These are phyloP conservation scores for Candida broadrunensis DNA, from an alignment of 805 yeast species.

Conservation along the genomic window DNA sequence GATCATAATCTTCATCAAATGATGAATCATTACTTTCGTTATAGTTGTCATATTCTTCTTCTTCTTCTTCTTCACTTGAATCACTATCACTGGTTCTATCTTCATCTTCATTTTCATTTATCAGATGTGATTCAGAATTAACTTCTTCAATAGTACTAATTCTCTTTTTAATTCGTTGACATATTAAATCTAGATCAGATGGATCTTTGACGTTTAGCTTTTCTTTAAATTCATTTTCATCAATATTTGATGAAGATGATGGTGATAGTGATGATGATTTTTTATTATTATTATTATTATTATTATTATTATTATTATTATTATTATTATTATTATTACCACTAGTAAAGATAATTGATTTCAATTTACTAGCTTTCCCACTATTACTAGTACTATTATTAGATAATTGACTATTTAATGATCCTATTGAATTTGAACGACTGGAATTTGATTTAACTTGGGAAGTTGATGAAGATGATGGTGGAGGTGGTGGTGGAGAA, in stretches of 20 bases:
- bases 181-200: neutral
- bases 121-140: neutral
- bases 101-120: constrained; percentile 10
- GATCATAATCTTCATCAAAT: constrained; percentile 12
- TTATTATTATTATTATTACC: neutral
- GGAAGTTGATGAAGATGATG: neutral
- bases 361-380: no score
- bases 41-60: constrained; percentile 3
- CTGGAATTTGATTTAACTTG: neutral
- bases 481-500: neutral
- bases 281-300: neutral
- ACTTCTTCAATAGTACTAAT: constrained; percentile 21
- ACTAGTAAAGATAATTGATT: neutral
- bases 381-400: neutral
- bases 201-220: no score
- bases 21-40: constrained; percentile 13
- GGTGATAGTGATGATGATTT: neutral
- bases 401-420: neutral
- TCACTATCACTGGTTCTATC: constrained; percentile 7
- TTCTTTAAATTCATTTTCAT: neutral
- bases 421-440: neutral
- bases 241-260: neutral
- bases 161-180: constrained; percentile 10
- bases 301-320: neutral
- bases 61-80: constrained; percentile 2